These are phyloP conservation scores for Xylariaceae sp. DNA, from an alignment of 2,329 filamentous ascomycete genomes.

Conservation along the genomic window DNA sequence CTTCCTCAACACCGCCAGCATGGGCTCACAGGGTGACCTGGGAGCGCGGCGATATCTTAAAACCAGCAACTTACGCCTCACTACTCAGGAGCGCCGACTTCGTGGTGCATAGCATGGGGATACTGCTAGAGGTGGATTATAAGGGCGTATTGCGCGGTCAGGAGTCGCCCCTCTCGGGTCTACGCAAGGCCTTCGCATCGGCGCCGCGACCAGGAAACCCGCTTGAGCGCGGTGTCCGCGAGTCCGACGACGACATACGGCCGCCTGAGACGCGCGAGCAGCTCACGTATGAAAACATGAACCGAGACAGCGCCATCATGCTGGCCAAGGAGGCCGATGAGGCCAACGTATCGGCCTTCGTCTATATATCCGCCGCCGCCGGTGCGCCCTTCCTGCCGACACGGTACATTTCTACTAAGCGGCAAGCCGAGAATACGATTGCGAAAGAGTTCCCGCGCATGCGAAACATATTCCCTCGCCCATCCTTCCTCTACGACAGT, in stretches of 20 bases:
- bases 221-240: constrained; percentile 51
- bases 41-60: constrained; percentile 83
- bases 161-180: constrained; percentile 72
- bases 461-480: constrained; percentile 75
- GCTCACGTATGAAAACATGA: constrained; percentile 96
- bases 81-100: constrained; percentile 73
- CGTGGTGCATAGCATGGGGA: constrained; percentile 93
- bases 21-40: constrained; percentile 83
- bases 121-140: constrained; percentile 95
- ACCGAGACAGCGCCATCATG: constrained; percentile 79
- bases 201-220: constrained; percentile 61
- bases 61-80: constrained; percentile 70
- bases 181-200: constrained; percentile 71
- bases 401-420: constrained; percentile 85
- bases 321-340: constrained; percentile 70
- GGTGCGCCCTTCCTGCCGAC: constrained; percentile 78
- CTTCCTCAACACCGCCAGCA: constrained; percentile 60
- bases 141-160: constrained; percentile 82
- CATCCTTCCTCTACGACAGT: constrained; percentile 84
- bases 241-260: constrained; percentile 55
- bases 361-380: constrained; percentile 82
- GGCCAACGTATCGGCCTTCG: constrained; percentile 63
- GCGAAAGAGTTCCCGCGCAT: constrained; percentile 65
- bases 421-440: constrained; percentile 79
- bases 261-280: constrained; percentile 65